These are phyloP conservation scores for Phaffia rhodozyma DNA, from an alignment of 1,284 basidiomycete genomes.

Conservation along the genomic window DNA sequence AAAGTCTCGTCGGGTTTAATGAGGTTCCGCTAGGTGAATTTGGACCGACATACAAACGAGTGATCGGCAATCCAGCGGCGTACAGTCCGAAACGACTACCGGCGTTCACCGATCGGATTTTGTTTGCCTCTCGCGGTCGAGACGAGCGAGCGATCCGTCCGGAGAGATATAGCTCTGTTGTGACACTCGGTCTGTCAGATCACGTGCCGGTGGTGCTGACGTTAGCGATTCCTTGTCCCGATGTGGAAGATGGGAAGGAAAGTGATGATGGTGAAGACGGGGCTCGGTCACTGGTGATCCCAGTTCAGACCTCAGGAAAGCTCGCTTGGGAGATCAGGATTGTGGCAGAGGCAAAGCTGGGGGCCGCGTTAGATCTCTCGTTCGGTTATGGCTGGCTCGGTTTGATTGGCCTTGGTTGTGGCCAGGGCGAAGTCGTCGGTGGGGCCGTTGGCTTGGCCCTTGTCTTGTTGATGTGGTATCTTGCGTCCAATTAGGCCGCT, in stretches of 20 bases:
- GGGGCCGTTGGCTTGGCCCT: neutral
- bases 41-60: slow-evolving; percentile 78
- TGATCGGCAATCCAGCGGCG: slow-evolving; percentile 60
- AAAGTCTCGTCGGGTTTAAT: slow-evolving; percentile 55
- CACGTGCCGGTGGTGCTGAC: slow-evolving; percentile 37
- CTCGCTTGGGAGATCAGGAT: slow-evolving; percentile 20
- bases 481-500: neutral
- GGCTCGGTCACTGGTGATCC: slow-evolving; percentile 21
- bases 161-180: slow-evolving; percentile 27
- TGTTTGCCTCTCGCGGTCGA: slow-evolving; percentile 53
- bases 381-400: slow-evolving; percentile 31
- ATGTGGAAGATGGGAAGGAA: neutral
- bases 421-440: slow-evolving; percentile 15
- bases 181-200: slow-evolving; percentile 32
- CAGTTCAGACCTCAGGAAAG: slow-evolving; percentile 22
- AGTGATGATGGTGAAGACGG: slow-evolving; percentile 22
- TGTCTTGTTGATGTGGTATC: neutral
- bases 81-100: slow-evolving; percentile 56
- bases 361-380: slow-evolving; percentile 26
- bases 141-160: neutral
- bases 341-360: slow-evolving; percentile 18
- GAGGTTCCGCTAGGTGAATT: slow-evolving; percentile 78
- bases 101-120: slow-evolving; percentile 88
- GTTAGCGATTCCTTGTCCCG: slow-evolving; percentile 23
- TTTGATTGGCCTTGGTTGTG: slow-evolving; percentile 29